Percentiles rank a stretch among this genome's conserved stretches.
Evolutionary conservation across 768 basidiomycete genomes (phyloP).

Genomic region (Sutorius australiensis): DNA sequence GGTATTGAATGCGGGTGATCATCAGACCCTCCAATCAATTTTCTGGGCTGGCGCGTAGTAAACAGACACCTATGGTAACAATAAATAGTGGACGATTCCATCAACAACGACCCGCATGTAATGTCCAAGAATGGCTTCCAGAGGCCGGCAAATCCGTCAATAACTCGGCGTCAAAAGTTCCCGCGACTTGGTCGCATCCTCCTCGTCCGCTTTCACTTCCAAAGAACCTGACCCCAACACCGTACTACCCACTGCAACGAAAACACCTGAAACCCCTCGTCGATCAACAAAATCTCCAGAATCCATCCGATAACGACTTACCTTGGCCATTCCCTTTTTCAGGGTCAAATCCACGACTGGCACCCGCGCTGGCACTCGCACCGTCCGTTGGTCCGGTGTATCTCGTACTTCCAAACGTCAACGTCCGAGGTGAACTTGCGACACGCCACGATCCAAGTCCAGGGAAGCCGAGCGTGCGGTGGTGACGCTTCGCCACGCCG

Average conservation of each 20-base stretch:
- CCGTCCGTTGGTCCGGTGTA: neutral
- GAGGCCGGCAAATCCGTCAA: neutral
- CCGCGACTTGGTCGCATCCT: neutral
- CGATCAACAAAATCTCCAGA: neutral
- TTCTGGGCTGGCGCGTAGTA: no score
- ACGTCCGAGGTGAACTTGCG: slow-evolving; percentile 3
- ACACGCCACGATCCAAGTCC: slow-evolving; percentile 21
- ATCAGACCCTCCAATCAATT: no score
- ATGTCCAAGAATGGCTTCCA: no score
- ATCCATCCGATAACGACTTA: neutral
- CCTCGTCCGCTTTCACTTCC: neutral
- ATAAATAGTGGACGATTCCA: no score
- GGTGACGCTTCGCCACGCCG: neutral
- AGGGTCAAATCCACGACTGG: neutral
- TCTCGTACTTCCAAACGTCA: slow-evolving; percentile 5
- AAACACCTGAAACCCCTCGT: neutral
- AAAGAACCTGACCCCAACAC: neutral
- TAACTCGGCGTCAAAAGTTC: neutral
- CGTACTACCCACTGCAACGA: neutral
- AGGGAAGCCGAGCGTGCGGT: slow-evolving; percentile 2
- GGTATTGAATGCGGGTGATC: no score
- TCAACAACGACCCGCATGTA: no score
- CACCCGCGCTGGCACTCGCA: neutral
- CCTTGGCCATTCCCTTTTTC: slow-evolving; percentile 2
- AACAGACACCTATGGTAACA: no score